phyloP scores from a whole-genome alignment of 371 early-diverging fungal genomes.

The Actinomortierella wolfii region DNA sequence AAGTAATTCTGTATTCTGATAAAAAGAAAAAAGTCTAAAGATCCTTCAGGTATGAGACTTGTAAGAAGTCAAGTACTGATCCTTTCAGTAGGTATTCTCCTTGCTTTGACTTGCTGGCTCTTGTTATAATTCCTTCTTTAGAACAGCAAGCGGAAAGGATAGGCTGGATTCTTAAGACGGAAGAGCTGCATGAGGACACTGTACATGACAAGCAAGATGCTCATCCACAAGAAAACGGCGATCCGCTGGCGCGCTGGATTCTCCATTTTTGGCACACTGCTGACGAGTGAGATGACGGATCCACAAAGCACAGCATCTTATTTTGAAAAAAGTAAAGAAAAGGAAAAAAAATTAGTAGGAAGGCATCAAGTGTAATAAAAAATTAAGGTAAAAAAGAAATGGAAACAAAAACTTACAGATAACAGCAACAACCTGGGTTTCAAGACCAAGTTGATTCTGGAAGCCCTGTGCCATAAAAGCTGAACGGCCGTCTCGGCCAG shows the following conservation, averaged over 20 bases:
- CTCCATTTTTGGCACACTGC: conserved; percentile 49
- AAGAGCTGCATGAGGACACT: conserved; percentile 69
- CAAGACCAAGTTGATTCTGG: conserved; percentile 77
- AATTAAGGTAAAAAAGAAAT: background rate
- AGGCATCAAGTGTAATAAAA: background rate
- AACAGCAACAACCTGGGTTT: conserved; percentile 76
- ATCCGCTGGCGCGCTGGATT: conserved; percentile 53
- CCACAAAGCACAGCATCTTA: conserved; percentile 31
- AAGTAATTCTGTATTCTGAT: too few species aligned
- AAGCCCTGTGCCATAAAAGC: conserved; percentile 75
- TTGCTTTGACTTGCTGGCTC: too few species aligned
- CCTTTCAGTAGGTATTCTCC: too few species aligned
- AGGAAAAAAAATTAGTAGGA: background rate
- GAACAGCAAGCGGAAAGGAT: conserved; percentile 77
- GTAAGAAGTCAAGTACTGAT: too few species aligned
- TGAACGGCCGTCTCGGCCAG: conserved; percentile 60
- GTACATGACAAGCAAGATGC: conserved; percentile 61
- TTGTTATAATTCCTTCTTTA: conserved; percentile 13
- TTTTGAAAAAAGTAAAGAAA: background rate
- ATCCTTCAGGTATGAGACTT: too few species aligned
- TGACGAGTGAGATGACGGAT: conserved; percentile 26
- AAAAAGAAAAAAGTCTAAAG: too few species aligned
- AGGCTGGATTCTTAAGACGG: conserved; percentile 73
- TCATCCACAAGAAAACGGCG: conserved; percentile 58
- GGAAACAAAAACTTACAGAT: conserved; percentile 64